Evolutionary conservation across 108 stramenopile genomes (phyloP), one percentile per base, ranked within the genome.

Genomic region (Nitzschia sp.): DNA sequence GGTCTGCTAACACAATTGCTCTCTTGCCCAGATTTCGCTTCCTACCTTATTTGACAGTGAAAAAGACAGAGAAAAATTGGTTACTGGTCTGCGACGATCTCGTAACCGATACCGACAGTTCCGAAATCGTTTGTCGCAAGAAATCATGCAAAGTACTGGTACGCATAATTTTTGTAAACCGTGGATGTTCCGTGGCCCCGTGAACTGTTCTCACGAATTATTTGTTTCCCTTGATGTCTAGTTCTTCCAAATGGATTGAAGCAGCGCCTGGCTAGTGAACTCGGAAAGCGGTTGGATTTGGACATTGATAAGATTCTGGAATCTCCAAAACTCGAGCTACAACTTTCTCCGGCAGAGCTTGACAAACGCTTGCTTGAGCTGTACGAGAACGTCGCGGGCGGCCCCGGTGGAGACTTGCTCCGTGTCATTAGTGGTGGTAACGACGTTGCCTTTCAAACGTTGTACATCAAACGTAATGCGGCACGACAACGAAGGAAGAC

Each of bases 341-440:
- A 90, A 61, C 69, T 94, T 24, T 94, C 93, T n/a, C 90, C 93
- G n/a, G 93, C 87, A 35, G 90, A 94, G 72, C 80, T 94, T 42
- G 93, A 94, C 65, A 86, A 87, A 49, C 72, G 75, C 6, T 77
- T 91, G 3, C 76, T 94, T 8, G 87, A 90, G 34, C 73, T 94
- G 5, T 94, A 88, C 64, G 80, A 94, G 26, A 66, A 59, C 34
- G 79, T 94, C 17, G 67, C 74, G 6, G 59, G 84, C 46, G 80
- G 90, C 42, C 89, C 88, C 6, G 77, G 85, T 62, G 90, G 90
- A 38, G 93, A 94, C 51, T 74, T 90, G 19, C 68, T 94, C 3
- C 63, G 93, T 51, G 72, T 90, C 15, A 86, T 94, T 27, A 87
- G 86, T 5, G 93, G 93, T 24, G 93, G 93, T 31, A 64, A 80